A percentile compares a stretch with the other conserved stretches of the same genome.
Conservation (phyloP, 116 monocot genomes). For the Iris pallida region DNA sequence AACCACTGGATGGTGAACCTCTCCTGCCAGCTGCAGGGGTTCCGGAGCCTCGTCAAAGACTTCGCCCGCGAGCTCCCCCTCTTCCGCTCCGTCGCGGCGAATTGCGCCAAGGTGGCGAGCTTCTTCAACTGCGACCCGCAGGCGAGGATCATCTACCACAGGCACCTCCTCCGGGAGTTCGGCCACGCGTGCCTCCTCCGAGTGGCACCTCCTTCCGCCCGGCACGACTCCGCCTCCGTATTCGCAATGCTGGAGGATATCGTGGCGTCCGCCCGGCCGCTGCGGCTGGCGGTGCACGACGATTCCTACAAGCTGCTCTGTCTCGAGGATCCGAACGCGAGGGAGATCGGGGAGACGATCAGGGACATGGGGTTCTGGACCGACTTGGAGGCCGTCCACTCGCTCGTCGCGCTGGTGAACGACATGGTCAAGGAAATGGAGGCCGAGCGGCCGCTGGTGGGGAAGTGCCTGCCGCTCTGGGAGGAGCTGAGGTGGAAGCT, state of each 20-base stretch:
- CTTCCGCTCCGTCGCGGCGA: slow-evolving; percentile 35
- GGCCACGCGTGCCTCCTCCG: slow-evolving; percentile 48
- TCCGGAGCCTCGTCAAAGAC: slow-evolving; percentile 57
- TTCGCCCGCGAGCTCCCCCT: slow-evolving; percentile 47
- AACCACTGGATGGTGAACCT: slow-evolving; percentile 87
- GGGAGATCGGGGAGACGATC: slow-evolving; percentile 46
- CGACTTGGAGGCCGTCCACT: slow-evolving; percentile 53
- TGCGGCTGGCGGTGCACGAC: slow-evolving; percentile 43
- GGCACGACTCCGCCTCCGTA: slow-evolving; percentile 9
- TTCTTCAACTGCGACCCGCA: slow-evolving; percentile 63
- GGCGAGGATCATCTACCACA: slow-evolving; percentile 38
- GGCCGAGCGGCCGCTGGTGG: slow-evolving; percentile 75
- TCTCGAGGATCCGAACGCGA: slow-evolving; percentile 37
- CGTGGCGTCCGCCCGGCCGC: slow-evolving; percentile 29
- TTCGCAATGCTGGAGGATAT: slow-evolving; percentile 74
- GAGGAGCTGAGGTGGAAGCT: slow-evolving; percentile 55
- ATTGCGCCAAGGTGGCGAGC: slow-evolving; percentile 40
- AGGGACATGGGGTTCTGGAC: slow-evolving; percentile 55
- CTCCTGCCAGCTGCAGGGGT: slow-evolving; percentile 63
- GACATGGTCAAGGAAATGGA: slow-evolving; percentile 68
- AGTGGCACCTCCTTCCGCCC: neutral
- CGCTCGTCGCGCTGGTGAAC: slow-evolving; percentile 43
- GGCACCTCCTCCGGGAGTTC: slow-evolving; percentile 63
- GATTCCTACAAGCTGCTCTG: slow-evolving; percentile 54
- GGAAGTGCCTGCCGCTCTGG: slow-evolving; percentile 85